Percentiles rank a stretch among this genome's conserved stretches.
phyloP scores from a whole-genome alignment of 768 basidiomycete genomes.

The Crepidotus variabilis region DNA sequence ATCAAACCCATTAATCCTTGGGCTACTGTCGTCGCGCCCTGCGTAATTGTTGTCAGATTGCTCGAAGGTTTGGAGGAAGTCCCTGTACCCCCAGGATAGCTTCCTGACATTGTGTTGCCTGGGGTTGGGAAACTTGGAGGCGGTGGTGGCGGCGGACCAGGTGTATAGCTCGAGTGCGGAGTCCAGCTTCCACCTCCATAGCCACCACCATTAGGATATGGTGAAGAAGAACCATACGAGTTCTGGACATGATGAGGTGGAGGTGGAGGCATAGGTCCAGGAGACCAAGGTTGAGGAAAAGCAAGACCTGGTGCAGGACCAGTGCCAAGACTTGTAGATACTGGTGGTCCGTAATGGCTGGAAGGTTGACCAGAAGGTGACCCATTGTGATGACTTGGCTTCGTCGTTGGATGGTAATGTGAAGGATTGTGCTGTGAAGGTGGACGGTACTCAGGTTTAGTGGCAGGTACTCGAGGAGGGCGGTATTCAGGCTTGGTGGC shows the following conservation, averaged over 20 bases:
- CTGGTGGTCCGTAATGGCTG: conserved; percentile 5
- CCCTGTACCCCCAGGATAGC: conserved; percentile 1
- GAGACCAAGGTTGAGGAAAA: conserved; percentile 17
- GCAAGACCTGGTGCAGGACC: conserved; percentile 4
- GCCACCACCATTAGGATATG: neutral
- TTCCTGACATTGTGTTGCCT: conserved; percentile 10
- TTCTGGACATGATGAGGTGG: conserved; percentile 1
- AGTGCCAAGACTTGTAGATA: conserved; percentile 4
- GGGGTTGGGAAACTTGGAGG: conserved; percentile 5
- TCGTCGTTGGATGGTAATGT: conserved; percentile 33
- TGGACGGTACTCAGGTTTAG: conserved; percentile 1
- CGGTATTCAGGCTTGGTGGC: conserved; percentile 4
- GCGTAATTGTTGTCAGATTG: conserved; percentile 8
- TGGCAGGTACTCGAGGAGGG: conserved; percentile 16
- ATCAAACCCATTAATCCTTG: conserved; percentile 18
- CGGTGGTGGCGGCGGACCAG: conserved; percentile 7
- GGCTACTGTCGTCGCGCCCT: conserved; percentile 19
- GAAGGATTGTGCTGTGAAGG: conserved; percentile 29
- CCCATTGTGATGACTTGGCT: conserved; percentile 36
- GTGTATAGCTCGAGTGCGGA: conserved; percentile 7
- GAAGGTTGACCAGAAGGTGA: conserved; percentile 23
- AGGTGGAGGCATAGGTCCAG: conserved; percentile 1
- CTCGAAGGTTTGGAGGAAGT: conserved; percentile 5
- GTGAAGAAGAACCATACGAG: conserved; percentile 8
- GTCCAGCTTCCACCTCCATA: neutral